Percentiles rank a stretch among this genome's conserved stretches.
Conservation (phyloP, 768 basidiomycete species). For the Podaxis sp. region DNA sequence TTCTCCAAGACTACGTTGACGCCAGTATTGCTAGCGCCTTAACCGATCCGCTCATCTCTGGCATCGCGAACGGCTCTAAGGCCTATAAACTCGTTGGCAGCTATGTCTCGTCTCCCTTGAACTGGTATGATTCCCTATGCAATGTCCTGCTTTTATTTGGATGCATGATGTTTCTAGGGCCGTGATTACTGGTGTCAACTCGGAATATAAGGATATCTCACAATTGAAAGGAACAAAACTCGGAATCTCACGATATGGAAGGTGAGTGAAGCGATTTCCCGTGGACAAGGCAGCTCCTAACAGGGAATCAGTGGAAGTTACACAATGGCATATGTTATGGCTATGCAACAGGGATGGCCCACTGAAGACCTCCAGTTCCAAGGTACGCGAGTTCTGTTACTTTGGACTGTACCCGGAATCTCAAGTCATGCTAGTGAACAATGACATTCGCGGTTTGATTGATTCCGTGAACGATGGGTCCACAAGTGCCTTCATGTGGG, state of each 20-base stretch:
- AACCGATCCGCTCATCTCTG: conserved; percentile 89
- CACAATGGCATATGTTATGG: conserved; percentile 96
- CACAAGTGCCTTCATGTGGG: conserved; percentile 94
- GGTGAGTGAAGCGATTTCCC: conserved; percentile 38
- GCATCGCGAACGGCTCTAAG: conserved; percentile 85
- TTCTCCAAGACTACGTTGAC: background rate
- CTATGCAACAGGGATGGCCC: conserved; percentile 82
- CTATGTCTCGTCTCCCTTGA: conserved; percentile 85
- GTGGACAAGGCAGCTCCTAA: background rate
- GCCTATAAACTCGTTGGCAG: conserved; percentile 92
- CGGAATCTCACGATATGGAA: conserved; percentile 88
- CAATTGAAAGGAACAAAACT: conserved; percentile 81
- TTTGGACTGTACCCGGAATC: background rate
- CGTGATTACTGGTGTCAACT: conserved; percentile 82
- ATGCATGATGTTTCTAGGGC: conserved; percentile 54
- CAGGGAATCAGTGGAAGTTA: conserved; percentile 68
- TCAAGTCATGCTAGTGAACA: conserved; percentile 54
- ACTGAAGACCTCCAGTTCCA: conserved; percentile 64
- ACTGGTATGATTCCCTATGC: conserved; percentile 55
- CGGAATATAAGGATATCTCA: conserved; percentile 64
- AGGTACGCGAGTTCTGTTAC: conserved; percentile 40
- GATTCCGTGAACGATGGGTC: conserved; percentile 85
- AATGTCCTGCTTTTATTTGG: background rate
- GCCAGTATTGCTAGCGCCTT: conserved; percentile 51
- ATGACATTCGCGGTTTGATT: conserved; percentile 79